Evolutionary conservation across 768 basidiomycete genomes (phyloP).

Genomic region (Russula sp.): DNA sequence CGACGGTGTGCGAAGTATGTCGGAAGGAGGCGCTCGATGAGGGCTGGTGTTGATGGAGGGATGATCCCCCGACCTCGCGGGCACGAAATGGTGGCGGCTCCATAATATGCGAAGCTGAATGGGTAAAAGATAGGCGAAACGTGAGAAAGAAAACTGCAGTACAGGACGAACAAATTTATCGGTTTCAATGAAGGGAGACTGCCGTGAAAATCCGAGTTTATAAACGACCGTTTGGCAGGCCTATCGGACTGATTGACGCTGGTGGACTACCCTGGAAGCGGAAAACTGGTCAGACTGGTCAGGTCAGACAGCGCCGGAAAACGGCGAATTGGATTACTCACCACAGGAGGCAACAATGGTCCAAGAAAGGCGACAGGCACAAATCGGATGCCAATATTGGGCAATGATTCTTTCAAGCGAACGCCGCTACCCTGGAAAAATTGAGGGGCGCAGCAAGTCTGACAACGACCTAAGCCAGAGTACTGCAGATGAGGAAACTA

Average conservation of each 20-base stretch:
- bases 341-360: background rate
- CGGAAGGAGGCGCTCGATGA: conserved; percentile 5
- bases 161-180: conserved; percentile 22
- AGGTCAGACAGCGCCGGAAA: conserved; percentile 11
- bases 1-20: background rate
- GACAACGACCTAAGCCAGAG: conserved; percentile 4
- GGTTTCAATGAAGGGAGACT: conserved; percentile 10
- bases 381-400: background rate
- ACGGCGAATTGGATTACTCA: conserved; percentile 13
- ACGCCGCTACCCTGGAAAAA: conserved; percentile 27
- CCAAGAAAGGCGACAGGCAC: conserved; percentile 7
- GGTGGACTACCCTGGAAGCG: conserved; percentile 8
- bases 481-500: background rate
- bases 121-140: conserved; percentile 5
- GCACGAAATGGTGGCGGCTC: background rate
- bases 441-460: conserved; percentile 1
- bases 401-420: conserved; percentile 6
- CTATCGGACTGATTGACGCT: conserved; percentile 24
- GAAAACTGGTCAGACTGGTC: background rate
- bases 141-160: conserved; percentile 14
- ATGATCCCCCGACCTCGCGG: background rate
- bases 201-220: conserved; percentile 14
- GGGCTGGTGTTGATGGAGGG: background rate
- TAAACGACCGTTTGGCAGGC: conserved; percentile 1
- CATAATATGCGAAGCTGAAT: conserved; percentile 1